phyloP scores from a whole-genome alignment of 192 early-diverging fungal genomes.

The Umbelopsis isabellina region DNA sequence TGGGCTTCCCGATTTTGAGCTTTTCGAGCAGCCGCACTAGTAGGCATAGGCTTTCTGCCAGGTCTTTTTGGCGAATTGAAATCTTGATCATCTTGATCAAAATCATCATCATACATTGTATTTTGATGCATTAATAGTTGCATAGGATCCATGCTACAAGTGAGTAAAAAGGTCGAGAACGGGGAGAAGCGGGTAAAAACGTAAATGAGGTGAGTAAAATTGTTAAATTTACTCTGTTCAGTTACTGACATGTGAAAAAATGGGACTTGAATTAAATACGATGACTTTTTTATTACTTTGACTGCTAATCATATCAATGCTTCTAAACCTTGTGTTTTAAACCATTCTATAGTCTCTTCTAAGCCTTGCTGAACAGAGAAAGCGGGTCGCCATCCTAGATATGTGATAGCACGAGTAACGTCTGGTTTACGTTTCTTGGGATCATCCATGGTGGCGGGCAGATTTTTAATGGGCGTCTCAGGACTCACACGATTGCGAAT shows the following conservation, averaged over 20 bases:
- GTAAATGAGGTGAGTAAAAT: not conserved
- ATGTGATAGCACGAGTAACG: constrained; percentile 65
- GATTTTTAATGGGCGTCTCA: constrained; percentile 57
- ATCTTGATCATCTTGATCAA: constrained; percentile 31
- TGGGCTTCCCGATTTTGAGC: constrained; percentile 91
- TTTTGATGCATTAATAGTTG: constrained; percentile 4
- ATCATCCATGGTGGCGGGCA: constrained; percentile 74
- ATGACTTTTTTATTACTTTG: not conserved
- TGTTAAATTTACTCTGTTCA: not conserved
- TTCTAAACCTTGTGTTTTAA: constrained; percentile 46
- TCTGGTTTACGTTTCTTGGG: constrained; percentile 78
- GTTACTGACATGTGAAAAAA: constrained; percentile 13
- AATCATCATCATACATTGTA: not conserved
- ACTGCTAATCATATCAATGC: constrained; percentile 26
- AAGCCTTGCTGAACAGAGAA: constrained; percentile 80
- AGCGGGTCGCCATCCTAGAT: constrained; percentile 73
- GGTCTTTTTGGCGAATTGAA: constrained; percentile 58
- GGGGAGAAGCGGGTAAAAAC: constrained; percentile 22
- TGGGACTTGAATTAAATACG: not conserved
- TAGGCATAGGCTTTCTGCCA: constrained; percentile 64
- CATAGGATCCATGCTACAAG: constrained; percentile 8
- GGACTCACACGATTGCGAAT: constrained; percentile 67
- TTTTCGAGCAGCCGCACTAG: constrained; percentile 61
- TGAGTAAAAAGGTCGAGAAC: not conserved
- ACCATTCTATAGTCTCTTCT: constrained; percentile 80